Base-by-base conservation (phyloP, 305 asterid species). In the Caryopteris hybrid region DNA sequence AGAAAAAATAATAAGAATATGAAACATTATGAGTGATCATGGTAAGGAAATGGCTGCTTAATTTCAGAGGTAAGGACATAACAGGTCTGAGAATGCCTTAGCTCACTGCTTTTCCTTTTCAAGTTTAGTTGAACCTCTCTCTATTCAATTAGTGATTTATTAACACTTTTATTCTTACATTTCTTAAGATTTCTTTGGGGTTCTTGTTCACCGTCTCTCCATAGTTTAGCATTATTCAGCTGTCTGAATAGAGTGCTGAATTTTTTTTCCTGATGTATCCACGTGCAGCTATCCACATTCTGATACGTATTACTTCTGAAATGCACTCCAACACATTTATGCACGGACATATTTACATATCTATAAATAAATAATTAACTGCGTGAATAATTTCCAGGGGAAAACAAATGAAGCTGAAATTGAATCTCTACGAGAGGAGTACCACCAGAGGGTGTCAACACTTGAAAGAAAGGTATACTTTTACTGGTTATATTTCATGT, bases 341-440 rank as follows among this genome's bases (percentile, higher is more conserved):
- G 51, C 67, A 71, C 56, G 39, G 27, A 53, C 63, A 56, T 47
- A 64, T 57, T 18, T 56, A 43, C 53, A 59, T 46, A 59, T 50
- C 45, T 66, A 20, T 62, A 25, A 55, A 36, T 69, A 70, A 60
- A 61, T 74, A 64, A 39, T 56, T 74, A 74, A 78, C 78, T 74
- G 69, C 39, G 73, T 50, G 56, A 47, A 58, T 68, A 39, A 36
- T 61, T 71, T 80, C 53, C 85, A 91, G 98, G 78, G 83, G 73
- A 87, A 87, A 77, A 83, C 95, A 68, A 87, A 69, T 81, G 97
- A 89, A 52, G 90, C 88, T 73, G 95, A 86, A 82, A 61, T 79
- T 75, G 98, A 91, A 77, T 80, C 94, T 74, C 84, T 91, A 33
- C 87, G 97, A 14, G 97, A 91, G 79, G 97, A 91, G 79, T 89